Base-by-base conservation (phyloP, 1,284 basidiomycete genomes). In the Mycena citricolor region DNA sequence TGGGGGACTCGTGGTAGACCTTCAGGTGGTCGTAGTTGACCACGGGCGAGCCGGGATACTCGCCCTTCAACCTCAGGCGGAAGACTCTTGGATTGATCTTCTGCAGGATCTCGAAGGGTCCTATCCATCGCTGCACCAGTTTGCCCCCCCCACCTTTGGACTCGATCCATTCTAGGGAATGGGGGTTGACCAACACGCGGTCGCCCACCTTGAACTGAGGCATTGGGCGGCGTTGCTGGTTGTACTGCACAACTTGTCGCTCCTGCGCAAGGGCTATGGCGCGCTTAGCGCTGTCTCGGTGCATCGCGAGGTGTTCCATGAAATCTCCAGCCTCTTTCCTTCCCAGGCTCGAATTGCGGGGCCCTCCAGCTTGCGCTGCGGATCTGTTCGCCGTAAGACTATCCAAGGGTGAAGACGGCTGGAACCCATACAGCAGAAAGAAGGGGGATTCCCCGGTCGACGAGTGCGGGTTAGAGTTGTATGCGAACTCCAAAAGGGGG, bases 401-500 rank as follows among this genome's bases (percentile, higher is more conserved):
- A 10, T 39, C 37, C 1, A 6, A 8, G 0, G 32, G 44, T 1
- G 19, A 10, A 8, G 2, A 4, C 0, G 58, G 58, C 23, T 58
- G 34, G 10, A 39, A 45, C 0, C 60, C 53, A 29, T 48, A 49
- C 14, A 55, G 50, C 0, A 57, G 41, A 38, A 54, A 55, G 39
- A 55, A 55, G 1, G 55, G 60, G 12, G 51, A 38, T 4, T 40
- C 13, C 0, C 47, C 44, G 8, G 62, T 68, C 0, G 61, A 46
- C 0, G 54, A 35, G 32, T 63, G 56, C 2, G 52, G 14, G 1
- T 54, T 51, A 41, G 61, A 59, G 35, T 70, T 68, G 37, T 61
- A 58, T 1, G 54, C 47, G 38, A 68, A 68, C 34, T 68, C 58
- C 0, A 61, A 50, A 6, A 66, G 19, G 1, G 63, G 60, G 0